phyloP scores from a whole-genome alignment of 2,329 filamentous ascomycete species.

The Cladophialophora immunda region DNA sequence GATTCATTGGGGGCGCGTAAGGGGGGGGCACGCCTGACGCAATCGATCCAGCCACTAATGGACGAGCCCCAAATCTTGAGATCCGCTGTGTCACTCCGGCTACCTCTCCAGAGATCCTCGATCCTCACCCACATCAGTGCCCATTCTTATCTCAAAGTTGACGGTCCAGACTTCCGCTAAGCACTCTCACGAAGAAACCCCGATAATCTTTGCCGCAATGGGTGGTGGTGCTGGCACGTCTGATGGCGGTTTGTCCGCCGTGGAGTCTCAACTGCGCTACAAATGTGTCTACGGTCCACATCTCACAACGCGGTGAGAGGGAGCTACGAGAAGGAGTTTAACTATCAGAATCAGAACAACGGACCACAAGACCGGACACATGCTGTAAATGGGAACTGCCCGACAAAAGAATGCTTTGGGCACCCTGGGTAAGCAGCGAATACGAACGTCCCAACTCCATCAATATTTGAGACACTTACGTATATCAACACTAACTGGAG shows the following conservation, averaged over 20 bases:
- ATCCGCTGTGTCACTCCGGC: conserved; percentile 3
- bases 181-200: background rate
- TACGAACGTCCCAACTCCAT: background rate
- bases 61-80: background rate
- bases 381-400: background rate
- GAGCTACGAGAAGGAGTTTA: background rate
- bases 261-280: background rate
- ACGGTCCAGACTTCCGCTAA: conserved; percentile 8
- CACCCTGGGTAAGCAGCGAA: conserved; percentile 3
- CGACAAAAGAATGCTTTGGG: background rate
- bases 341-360: background rate
- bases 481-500: background rate
- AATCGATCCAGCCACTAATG: conserved; percentile 16
- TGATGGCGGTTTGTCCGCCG: conserved; percentile 1
- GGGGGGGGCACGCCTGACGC: conserved; percentile 14
- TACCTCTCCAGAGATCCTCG: background rate
- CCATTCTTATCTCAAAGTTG: background rate
- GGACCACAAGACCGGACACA: background rate
- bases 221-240: background rate
- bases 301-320: background rate
- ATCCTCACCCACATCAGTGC: background rate
- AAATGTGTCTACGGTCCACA: background rate
- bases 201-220: background rate
- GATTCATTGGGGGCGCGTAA: background rate
- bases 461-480: background rate